Base-by-base conservation (phyloP, 768 basidiomycete species). In the Astraeus odoratus region DNA sequence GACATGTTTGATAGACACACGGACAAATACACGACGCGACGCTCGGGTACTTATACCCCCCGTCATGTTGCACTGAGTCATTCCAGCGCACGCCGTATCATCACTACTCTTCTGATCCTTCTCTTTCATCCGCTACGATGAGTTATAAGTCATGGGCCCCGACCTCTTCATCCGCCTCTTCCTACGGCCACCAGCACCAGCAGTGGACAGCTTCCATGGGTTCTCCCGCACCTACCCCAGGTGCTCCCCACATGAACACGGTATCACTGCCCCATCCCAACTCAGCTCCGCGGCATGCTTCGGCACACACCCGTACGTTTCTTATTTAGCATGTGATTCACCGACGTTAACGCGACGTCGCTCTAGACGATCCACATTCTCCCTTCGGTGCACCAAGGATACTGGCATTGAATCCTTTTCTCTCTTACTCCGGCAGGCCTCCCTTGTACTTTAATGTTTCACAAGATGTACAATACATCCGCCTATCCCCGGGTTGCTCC, bases 221-320 rank as follows among this genome's bases (percentile, higher is more conserved):
- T 8, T 51, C 58, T 1, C 54, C 61, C 3, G 55, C 49, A 5
- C 51, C 54, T 16, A 24, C 50, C 37, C 62, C 61, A 0, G 8
- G 49, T 26, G 50, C 62, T 3, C 62, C 64, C 1, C 59, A 56
- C 23, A 36, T 61, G 25, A 51, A 44, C 13, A 55, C 61, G 3
- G 61, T 64, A 4, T 57, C 64, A 12, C 25, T 64, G 15, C 62
- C 62, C 8, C 64, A 64, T 41, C 62, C 62, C 9, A 64, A 64
- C 34, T 51, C 64, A 7, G 39, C 56, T 13, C 49, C 51, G 3
- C 24, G 18, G n/a, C 23, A 61, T 29, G 25, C 48, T n/a, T 44
- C 61, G 16, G 44, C 55, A 13, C 43, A n/a, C n/a, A n/a, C 59
- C 4, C 39, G 63, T 65, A 47, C 4, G 63, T 18, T 23, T 33